These are phyloP conservation scores for Elsinoe batatas DNA, from an alignment of 2,329 filamentous ascomycete genomes.

Conservation along the genomic window DNA sequence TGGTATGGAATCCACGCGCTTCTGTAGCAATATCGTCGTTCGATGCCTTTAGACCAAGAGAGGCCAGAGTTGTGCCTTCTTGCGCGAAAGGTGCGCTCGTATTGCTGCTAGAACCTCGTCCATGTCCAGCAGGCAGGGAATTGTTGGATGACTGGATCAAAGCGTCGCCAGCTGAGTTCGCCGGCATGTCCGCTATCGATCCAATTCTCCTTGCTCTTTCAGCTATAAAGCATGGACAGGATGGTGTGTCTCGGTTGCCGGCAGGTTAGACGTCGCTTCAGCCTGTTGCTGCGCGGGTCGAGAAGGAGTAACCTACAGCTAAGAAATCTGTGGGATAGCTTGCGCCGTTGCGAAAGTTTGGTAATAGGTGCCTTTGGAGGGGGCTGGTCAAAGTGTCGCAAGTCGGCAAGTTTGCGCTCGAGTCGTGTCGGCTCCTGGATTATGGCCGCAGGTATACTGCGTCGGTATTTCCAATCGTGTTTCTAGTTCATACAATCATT, in stretches of 20 bases:
- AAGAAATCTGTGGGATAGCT: neutral
- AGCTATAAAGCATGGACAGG: neutral
- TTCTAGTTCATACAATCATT: neutral
- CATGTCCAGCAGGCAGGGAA: conserved; percentile 4
- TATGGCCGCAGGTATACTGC: neutral
- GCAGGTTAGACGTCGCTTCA: neutral
- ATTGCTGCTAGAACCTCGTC: neutral
- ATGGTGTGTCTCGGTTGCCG: neutral
- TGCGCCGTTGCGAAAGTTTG: conserved; percentile 1
- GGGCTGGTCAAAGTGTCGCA: conserved; percentile 5
- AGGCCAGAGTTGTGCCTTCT: neutral
- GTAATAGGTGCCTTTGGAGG: neutral
- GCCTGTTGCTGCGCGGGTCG: neutral
- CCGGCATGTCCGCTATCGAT: conserved; percentile 9
- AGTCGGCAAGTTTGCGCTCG: neutral
- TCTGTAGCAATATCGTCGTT: neutral
- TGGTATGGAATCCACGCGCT: neutral
- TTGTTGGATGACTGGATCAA: conserved; percentile 3
- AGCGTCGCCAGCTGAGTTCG: conserved; percentile 5
- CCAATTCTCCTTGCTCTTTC: conserved; percentile 6
- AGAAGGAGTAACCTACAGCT: neutral
- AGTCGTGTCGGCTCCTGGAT: neutral
- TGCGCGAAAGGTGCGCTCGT: neutral
- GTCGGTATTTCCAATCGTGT: neutral
- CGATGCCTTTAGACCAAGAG: neutral